These are phyloP conservation scores for Fusarium sp. DNA, from an alignment of 2,329 filamentous ascomycete genomes.

Conservation along the genomic window DNA sequence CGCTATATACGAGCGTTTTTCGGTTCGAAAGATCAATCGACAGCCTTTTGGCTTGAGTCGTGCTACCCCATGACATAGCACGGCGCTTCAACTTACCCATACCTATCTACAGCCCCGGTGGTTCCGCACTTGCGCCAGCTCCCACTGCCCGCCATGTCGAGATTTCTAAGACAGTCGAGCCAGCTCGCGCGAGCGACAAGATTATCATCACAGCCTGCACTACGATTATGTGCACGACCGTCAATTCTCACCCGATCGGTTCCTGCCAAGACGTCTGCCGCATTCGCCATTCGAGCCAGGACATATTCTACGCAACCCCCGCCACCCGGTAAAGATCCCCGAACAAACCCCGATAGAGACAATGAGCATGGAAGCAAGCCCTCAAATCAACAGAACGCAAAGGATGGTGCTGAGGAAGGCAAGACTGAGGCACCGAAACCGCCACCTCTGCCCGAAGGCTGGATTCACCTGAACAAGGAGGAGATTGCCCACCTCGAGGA, in stretches of 20 bases:
- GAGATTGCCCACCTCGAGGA: conserved; percentile 69
- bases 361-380: conserved; percentile 43
- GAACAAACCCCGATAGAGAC: conserved; percentile 48
- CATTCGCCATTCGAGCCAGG: conserved; percentile 53
- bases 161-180: conserved; percentile 76
- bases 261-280: conserved; percentile 49
- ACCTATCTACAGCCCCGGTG: conserved; percentile 52
- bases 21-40: conserved; percentile 12
- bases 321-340: conserved; percentile 57
- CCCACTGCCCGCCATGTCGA: conserved; percentile 69
- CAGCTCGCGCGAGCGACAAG: conserved; percentile 75
- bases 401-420: conserved; percentile 25
- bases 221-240: conserved; percentile 62
- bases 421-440: conserved; percentile 48
- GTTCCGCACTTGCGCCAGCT: conserved; percentile 54
- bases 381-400: conserved; percentile 40
- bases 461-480: conserved; percentile 62
- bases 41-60: conserved; percentile 36
- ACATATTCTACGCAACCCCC: conserved; percentile 58
- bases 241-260: conserved; percentile 52
- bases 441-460: conserved; percentile 62
- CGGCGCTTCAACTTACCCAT: conserved; percentile 40
- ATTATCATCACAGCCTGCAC: conserved; percentile 67
- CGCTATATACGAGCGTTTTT: conserved; percentile 28
- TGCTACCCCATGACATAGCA: conserved; percentile 55